A percentile compares a stretch with the other conserved stretches of the same genome.
These are phyloP conservation scores for Solanum pinnatisectum DNA, from an alignment of 257 asterid species.

Conservation along the genomic window DNA sequence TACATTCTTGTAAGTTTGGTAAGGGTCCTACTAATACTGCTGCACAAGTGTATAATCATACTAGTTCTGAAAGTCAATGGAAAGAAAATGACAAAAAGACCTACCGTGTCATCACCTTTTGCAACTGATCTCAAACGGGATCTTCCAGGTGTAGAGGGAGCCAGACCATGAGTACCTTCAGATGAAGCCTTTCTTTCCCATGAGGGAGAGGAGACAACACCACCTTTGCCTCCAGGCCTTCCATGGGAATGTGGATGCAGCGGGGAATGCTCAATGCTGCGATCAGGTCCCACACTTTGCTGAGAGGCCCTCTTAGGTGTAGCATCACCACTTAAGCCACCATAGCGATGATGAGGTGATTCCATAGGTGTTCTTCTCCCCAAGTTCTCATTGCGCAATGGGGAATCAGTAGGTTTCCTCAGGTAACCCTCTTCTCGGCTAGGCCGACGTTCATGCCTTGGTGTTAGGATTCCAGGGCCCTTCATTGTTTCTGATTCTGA, in stretches of 20 bases:
- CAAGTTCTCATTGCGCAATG: conserved; percentile 29
- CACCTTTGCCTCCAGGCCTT: conserved; percentile 39
- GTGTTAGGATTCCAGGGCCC: conserved; percentile 22
- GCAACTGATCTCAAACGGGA: conserved; percentile 74
- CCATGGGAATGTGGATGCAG: conserved; percentile 55
- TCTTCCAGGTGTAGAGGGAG: conserved; percentile 82
- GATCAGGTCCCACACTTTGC: conserved; percentile 50
- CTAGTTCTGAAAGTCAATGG: background rate
- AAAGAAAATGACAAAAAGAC: conserved; percentile 1
- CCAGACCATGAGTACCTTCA: conserved; percentile 52
- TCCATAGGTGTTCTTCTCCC: conserved; percentile 32
- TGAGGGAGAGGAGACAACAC: conserved; percentile 70
- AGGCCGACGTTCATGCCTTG: conserved; percentile 32
- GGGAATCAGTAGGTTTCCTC: conserved; percentile 44
- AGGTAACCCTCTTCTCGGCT: conserved; percentile 54
- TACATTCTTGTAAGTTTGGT: background rate
- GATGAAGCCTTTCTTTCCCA: conserved; percentile 66
- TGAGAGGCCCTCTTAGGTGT: conserved; percentile 57
- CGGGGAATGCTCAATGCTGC: conserved; percentile 64
- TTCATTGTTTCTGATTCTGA: conserved; percentile 28
- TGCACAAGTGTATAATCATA: background rate
- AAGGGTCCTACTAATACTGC: background rate
- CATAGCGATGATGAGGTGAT: conserved; percentile 52
- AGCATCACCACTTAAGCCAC: conserved; percentile 40
- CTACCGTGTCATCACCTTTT: conserved; percentile 69